Evolutionary conservation across 306 rosid genomes (phyloP).

Genomic region (Citrullus mucosospermus): DNA sequence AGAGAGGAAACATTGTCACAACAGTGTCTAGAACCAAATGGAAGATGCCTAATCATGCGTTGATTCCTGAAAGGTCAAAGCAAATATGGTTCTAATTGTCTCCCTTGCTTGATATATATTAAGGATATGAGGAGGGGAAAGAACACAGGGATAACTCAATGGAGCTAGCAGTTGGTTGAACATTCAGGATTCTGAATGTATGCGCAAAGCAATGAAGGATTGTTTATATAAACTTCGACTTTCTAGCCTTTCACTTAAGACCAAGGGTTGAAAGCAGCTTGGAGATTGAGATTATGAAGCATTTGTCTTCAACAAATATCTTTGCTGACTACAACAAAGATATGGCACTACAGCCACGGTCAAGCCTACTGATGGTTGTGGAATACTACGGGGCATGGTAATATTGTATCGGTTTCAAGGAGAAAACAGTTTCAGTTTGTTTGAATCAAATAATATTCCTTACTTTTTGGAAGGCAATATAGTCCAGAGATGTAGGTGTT

Average conservation of each 20-base stretch:
- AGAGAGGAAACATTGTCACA: slow-evolving; percentile 19
- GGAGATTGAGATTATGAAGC: slow-evolving; percentile 22
- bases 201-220: slow-evolving; percentile 30
- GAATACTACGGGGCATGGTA: not conserved
- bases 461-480: not conserved
- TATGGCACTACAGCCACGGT: slow-evolving; percentile 12
- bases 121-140: not conserved
- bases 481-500: not conserved
- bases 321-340: slow-evolving; percentile 9
- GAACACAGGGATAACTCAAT: slow-evolving; percentile 18
- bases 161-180: slow-evolving; percentile 23
- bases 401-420: not conserved
- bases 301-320: slow-evolving; percentile 23
- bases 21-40: not conserved
- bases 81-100: not conserved
- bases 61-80: not conserved
- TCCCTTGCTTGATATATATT: not conserved
- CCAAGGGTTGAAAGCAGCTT: slow-evolving; percentile 11
- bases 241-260: slow-evolving; percentile 23
- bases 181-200: slow-evolving; percentile 20
- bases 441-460: slow-evolving; percentile 18
- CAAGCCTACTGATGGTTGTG: slow-evolving; percentile 13
- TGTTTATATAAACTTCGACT: slow-evolving; percentile 26
- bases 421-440: slow-evolving; percentile 6
- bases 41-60: not conserved